A percentile compares a stretch with the other conserved stretches of the same genome.
Evolutionary conservation across 441 rosid genomes (phyloP).

Genomic region (Dalechampia spathulata): DNA sequence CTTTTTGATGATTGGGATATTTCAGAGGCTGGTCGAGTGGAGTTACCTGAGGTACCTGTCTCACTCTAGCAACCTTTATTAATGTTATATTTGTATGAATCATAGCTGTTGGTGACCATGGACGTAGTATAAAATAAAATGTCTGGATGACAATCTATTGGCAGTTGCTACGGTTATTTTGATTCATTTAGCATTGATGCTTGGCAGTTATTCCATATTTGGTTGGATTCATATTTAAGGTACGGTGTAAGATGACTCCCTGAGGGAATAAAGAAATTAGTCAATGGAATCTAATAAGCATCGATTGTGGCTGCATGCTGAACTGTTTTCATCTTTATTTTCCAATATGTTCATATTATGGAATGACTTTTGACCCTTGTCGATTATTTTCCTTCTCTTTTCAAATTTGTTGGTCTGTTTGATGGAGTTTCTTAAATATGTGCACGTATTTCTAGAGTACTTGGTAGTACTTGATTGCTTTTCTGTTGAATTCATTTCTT

Average conservation of each 20-base stretch:
- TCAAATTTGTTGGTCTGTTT: neutral
- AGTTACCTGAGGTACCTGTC: conserved; percentile 63
- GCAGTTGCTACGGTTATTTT: conserved; percentile 8
- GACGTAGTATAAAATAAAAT: neutral
- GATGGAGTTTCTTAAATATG: neutral
- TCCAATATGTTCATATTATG: too few species aligned
- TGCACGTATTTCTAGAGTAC: neutral
- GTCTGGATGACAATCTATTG: neutral
- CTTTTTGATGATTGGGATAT: conserved; percentile 91
- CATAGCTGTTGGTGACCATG: neutral
- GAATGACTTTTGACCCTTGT: too few species aligned
- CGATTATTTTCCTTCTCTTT: too few species aligned
- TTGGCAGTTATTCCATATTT: neutral
- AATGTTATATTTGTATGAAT: too few species aligned
- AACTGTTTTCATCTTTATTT: too few species aligned
- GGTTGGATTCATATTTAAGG: neutral
- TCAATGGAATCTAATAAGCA: too few species aligned
- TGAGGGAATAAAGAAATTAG: neutral
- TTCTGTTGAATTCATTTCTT: neutral
- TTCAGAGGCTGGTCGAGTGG: conserved; percentile 62
- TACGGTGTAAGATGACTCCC: neutral
- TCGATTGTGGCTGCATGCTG: too few species aligned
- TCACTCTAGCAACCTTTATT: neutral
- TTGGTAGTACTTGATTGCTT: neutral
- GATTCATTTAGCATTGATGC: conserved; percentile 1